A percentile compares a stretch with the other conserved stretches of the same genome.
These are phyloP conservation scores for Staphylotrichum longicolle DNA, from an alignment of 495 filamentous ascomycete species.

Conservation along the genomic window DNA sequence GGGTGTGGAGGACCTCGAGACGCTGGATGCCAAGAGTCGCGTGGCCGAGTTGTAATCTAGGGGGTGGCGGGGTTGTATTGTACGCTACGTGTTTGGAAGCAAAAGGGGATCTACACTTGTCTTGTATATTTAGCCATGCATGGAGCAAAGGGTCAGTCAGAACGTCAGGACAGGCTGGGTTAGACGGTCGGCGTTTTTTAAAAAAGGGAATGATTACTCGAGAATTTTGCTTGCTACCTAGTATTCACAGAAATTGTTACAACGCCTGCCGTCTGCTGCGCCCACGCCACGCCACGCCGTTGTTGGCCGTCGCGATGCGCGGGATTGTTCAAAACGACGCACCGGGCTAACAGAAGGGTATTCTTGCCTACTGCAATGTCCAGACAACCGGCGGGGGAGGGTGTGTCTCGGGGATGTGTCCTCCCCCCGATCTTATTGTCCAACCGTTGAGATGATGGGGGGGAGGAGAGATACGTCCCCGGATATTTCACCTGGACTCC, in stretches of 20 bases:
- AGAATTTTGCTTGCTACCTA: slow-evolving; percentile 4
- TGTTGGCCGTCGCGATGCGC: no score
- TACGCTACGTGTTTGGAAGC: background rate
- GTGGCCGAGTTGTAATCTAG: slow-evolving; percentile 29
- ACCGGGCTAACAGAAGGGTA: no score
- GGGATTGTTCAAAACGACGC: no score
- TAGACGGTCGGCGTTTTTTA: background rate
- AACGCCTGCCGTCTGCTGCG: background rate
- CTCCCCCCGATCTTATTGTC: no score
- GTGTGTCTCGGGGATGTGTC: no score
- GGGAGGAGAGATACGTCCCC: background rate
- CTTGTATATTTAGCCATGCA: background rate
- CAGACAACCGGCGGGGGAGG: no score
- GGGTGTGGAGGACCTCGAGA: slow-evolving; percentile 35
- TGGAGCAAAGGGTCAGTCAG: background rate
- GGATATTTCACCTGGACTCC: slow-evolving; percentile 18
- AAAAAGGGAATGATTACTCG: background rate
- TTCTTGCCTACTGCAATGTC: no score
- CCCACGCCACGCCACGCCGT: background rate
- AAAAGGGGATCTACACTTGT: background rate
- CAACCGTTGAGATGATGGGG: background rate
- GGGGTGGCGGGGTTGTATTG: background rate
- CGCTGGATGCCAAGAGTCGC: slow-evolving; percentile 41
- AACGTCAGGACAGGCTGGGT: background rate
- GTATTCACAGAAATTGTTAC: background rate